Evolutionary conservation across 805 yeast genomes (phyloP).

Genomic region (Spathaspora arborariae): DNA sequence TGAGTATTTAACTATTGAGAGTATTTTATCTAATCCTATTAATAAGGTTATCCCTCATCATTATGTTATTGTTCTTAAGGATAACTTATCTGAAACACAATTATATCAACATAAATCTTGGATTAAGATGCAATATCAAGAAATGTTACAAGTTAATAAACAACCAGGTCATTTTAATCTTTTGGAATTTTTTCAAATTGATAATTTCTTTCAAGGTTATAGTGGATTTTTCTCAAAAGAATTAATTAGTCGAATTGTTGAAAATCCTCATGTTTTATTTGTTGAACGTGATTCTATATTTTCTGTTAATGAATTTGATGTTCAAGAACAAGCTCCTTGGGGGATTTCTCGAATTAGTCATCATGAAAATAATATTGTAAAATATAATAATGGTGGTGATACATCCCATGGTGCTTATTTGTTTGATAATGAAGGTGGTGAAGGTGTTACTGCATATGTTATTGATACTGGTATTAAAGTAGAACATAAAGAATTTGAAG

Average conservation of each 20-base stretch:
- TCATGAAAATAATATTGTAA: constrained; percentile 15
- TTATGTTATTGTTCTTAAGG: constrained; percentile 82
- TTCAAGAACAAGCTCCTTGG: constrained; percentile 40
- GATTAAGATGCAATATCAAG: constrained; percentile 40
- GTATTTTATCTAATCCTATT: constrained; percentile 17
- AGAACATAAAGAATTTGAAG: constrained; percentile 60
- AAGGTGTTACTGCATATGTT: constrained; percentile 66
- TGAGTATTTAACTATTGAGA: not conserved
- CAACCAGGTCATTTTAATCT: constrained; percentile 7
- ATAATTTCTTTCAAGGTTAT: constrained; percentile 64
- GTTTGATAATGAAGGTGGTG: constrained; percentile 37
- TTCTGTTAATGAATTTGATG: constrained; percentile 24
- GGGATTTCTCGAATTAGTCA: constrained; percentile 38
- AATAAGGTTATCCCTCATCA: constrained; percentile 52
- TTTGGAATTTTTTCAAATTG: constrained; percentile 55
- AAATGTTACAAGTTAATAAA: constrained; percentile 4
- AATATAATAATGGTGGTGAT: too few relatives aligned
- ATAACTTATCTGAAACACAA: constrained; percentile 48
- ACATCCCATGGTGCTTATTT: constrained; percentile 25
- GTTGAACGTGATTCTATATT: constrained; percentile 44
- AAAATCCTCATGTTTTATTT: constrained; percentile 18
- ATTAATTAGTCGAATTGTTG: constrained; percentile 12
- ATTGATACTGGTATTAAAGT: constrained; percentile 79
- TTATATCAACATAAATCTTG: constrained; percentile 59
- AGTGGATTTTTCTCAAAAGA: constrained; percentile 61